These are phyloP conservation scores for Mrakia gelida DNA, from an alignment of 768 basidiomycete genomes.

Conservation along the genomic window DNA sequence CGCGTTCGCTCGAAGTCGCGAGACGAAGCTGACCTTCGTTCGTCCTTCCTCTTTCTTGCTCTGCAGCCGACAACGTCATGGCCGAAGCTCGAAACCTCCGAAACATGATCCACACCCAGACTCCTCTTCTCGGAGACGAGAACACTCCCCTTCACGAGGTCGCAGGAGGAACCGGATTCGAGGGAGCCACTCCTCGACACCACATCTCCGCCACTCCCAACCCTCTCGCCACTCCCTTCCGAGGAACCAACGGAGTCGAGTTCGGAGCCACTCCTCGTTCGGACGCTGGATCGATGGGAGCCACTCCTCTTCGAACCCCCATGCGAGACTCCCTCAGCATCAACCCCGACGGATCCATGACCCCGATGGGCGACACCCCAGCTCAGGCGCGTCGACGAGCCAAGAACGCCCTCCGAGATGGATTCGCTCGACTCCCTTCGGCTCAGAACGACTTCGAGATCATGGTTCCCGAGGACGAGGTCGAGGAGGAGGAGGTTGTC, in stretches of 20 bases:
- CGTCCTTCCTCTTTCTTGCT: neutral
- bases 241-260: conserved; percentile 45
- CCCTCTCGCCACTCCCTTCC: conserved; percentile 82
- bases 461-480: conserved; percentile 76
- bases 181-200: conserved; percentile 89
- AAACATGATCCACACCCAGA: conserved; percentile 87
- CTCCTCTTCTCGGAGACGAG: conserved; percentile 91
- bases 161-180: conserved; percentile 84
- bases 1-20: neutral
- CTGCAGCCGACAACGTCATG: conserved; percentile 86
- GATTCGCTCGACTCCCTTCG: conserved; percentile 77
- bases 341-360: conserved; percentile 60
- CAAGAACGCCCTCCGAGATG: conserved; percentile 71
- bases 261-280: conserved; percentile 45
- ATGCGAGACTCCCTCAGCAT: conserved; percentile 86
- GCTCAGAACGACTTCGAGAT: conserved; percentile 98
- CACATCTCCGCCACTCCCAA: conserved; percentile 90
- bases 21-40: neutral
- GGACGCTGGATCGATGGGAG: conserved; percentile 47
- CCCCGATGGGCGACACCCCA: conserved; percentile 63
- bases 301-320: conserved; percentile 89
- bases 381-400: conserved; percentile 59
- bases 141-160: conserved; percentile 82
- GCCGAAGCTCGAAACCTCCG: conserved; percentile 92
- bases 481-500: conserved; percentile 46